Evolutionary conservation across 1,139 yeast species (phyloP).

Genomic region (Blastobotrys ciferrii): DNA sequence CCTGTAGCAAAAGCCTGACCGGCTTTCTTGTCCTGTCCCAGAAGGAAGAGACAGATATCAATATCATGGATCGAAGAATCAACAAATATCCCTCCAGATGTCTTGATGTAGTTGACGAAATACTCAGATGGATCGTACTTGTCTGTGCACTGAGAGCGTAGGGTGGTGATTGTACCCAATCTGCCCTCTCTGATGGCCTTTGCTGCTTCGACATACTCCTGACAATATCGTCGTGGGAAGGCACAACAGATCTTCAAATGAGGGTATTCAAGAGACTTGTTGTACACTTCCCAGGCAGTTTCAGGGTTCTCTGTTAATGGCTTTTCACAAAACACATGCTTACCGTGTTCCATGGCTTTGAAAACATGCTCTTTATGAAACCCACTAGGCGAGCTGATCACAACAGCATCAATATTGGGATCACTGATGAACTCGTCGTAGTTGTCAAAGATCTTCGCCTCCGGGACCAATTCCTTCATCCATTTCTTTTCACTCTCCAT

Average conservation of each 20-base stretch:
- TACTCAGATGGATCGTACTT: slow-evolving; percentile 5
- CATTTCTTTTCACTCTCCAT: slow-evolving; percentile 19
- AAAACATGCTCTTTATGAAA: slow-evolving; percentile 23
- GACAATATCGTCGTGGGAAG: slow-evolving; percentile 19
- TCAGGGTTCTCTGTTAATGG: background rate
- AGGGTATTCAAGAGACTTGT: slow-evolving; percentile 9
- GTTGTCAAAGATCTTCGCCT: slow-evolving; percentile 17
- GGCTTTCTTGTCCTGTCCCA: slow-evolving; percentile 20
- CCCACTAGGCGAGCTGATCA: slow-evolving; percentile 21
- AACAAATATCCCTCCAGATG: slow-evolving; percentile 24
- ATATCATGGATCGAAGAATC: slow-evolving; percentile 22
- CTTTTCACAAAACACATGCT: slow-evolving; percentile 23
- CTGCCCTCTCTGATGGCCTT: slow-evolving; percentile 15
- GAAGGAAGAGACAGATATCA: slow-evolving; percentile 18
- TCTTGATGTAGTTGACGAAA: slow-evolving; percentile 18
- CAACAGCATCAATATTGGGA: slow-evolving; percentile 19
- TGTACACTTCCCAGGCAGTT: background rate
- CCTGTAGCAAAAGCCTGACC: slow-evolving; percentile 21
- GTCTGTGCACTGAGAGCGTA: slow-evolving; percentile 17
- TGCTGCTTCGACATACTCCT: slow-evolving; percentile 11
- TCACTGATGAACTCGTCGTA: slow-evolving; percentile 21
- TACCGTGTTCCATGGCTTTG: slow-evolving; percentile 18
- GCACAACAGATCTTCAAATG: slow-evolving; percentile 17
- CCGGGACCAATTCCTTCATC: slow-evolving; percentile 15
- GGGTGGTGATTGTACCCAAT: slow-evolving; percentile 15